These are phyloP conservation scores for Pascua sp. DNA, from an alignment of 1,284 basidiomycete species.

Conservation along the genomic window DNA sequence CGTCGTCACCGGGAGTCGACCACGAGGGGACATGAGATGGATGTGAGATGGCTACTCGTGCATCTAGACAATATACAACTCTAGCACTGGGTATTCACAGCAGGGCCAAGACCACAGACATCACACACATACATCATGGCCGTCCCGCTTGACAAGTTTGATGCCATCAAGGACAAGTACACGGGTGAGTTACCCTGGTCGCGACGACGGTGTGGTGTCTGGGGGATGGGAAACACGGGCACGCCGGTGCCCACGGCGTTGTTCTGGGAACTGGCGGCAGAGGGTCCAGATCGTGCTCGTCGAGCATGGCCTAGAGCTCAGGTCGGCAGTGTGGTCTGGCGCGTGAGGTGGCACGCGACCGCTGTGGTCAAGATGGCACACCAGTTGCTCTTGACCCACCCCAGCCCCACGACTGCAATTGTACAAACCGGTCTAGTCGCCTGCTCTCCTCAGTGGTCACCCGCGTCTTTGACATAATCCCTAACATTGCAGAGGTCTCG, in stretches of 20 bases:
- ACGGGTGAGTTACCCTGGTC: slow-evolving; percentile 56
- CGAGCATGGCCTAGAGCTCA: no score
- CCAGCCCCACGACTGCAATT: no score
- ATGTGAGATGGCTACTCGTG: not conserved
- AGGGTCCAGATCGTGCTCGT: no score
- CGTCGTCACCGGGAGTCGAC: not conserved
- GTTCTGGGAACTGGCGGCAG: no score
- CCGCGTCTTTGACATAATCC: no score
- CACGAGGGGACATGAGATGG: not conserved
- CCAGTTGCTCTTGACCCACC: not conserved
- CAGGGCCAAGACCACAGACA: not conserved
- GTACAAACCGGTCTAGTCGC: no score
- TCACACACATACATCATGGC: not conserved
- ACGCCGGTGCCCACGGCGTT: no score
- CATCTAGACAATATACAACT: not conserved
- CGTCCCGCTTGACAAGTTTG: slow-evolving; percentile 57
- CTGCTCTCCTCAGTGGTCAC: no score
- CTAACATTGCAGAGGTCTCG: slow-evolving; percentile 67
- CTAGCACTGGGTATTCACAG: not conserved
- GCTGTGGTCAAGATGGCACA: not conserved
- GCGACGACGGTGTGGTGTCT: no score
- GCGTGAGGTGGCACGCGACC: no score
- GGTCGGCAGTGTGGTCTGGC: no score
- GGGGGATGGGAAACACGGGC: no score
- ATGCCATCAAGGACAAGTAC: slow-evolving; percentile 58